Conservation (phyloP, 306 rosid genomes). For the Ormosia semicastrata region DNA sequence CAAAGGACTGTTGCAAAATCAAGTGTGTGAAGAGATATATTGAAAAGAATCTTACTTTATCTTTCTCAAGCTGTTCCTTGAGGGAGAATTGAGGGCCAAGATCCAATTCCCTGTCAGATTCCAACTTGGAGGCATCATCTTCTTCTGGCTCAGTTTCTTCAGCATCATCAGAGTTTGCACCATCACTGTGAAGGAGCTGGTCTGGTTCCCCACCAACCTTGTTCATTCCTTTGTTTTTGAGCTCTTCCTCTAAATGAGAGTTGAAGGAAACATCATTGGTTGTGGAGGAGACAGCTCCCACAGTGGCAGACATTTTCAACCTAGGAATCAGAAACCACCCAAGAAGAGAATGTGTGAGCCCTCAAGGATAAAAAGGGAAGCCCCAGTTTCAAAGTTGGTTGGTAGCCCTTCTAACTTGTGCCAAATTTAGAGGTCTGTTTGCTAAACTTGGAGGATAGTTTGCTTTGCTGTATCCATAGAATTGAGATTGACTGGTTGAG, state of each 20-base stretch:
- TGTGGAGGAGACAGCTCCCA: constrained; percentile 35
- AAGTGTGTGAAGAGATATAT: neutral
- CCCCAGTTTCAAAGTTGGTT: neutral
- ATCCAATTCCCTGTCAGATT: constrained; percentile 37
- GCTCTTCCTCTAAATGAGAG: constrained; percentile 38
- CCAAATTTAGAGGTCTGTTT: neutral
- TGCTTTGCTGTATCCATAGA: neutral
- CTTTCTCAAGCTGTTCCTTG: constrained; percentile 74
- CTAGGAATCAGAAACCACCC: neutral
- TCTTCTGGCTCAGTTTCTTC: constrained; percentile 31
- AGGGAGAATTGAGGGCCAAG: constrained; percentile 61
- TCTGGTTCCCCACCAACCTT: constrained; percentile 12
- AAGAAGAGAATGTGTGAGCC: neutral
- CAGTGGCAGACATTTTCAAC: constrained; percentile 44
- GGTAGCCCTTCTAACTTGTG: neutral
- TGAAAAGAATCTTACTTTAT: constrained; percentile 36
- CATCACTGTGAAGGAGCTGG: too few relatives aligned
- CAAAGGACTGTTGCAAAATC: neutral
- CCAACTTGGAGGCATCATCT: constrained; percentile 36
- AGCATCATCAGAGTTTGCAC: neutral
- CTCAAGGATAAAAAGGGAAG: neutral
- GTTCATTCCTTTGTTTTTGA: neutral
- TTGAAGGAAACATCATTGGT: constrained; percentile 35
- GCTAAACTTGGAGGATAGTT: neutral
- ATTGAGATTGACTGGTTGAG: neutral